A percentile compares a stretch with the other conserved stretches of the same genome.
Evolutionary conservation across 176 grass and related monocot species (phyloP).

Genomic region (Coix lacrymajobi): DNA sequence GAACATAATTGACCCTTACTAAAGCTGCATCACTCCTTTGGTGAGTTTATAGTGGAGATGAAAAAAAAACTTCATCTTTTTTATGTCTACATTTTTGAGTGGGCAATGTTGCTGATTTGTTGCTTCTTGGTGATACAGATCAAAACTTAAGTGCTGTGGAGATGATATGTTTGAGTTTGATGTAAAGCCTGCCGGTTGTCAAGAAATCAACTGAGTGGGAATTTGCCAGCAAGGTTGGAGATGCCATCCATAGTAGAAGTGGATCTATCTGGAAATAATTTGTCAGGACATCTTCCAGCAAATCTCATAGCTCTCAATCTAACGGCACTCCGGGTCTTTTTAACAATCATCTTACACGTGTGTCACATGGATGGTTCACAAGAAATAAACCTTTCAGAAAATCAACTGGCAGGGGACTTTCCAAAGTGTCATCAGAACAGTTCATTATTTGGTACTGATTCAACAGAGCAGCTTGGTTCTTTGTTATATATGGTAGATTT

Average conservation of each 20-base stretch:
- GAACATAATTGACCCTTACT: no score
- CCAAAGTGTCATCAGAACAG: background rate
- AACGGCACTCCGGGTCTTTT: background rate
- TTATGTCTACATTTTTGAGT: no score
- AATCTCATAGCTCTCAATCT: constrained; percentile 2
- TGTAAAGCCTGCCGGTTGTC: background rate
- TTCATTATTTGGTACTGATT: background rate
- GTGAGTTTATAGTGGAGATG: no score
- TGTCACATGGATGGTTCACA: background rate
- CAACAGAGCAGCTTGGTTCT: background rate
- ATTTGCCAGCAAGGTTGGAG: background rate
- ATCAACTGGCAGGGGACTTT: background rate
- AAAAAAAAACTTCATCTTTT: no score
- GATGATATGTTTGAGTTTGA: no score
- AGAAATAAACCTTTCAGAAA: background rate
- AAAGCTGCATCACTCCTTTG: no score
- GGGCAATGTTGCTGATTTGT: no score
- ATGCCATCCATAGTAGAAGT: background rate
- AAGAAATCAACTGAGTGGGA: constrained; percentile 22
- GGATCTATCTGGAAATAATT: constrained; percentile 9
- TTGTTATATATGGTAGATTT: background rate
- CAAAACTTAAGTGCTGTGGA: no score
- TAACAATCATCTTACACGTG: constrained; percentile 20
- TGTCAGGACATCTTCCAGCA: constrained; percentile 1
- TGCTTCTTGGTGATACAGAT: no score